Percentiles rank a stretch among this genome's conserved stretches.
These are phyloP conservation scores for Excoecaria agallocha DNA, from an alignment of 345 rosid species.

Conservation along the genomic window DNA sequence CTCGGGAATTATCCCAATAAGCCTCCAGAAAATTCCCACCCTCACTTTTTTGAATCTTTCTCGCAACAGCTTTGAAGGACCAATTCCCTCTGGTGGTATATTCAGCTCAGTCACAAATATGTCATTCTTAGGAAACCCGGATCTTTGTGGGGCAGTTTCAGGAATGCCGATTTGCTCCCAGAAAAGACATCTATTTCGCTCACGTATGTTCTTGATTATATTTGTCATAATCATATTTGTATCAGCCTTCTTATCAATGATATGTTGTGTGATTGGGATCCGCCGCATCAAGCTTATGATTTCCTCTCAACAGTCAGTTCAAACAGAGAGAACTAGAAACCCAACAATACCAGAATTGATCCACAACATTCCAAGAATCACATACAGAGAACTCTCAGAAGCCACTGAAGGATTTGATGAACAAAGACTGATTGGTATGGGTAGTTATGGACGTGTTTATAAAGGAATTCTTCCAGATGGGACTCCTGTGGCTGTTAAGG, in stretches of 20 bases:
- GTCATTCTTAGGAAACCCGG: slow-evolving; percentile 44
- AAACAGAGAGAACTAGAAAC: slow-evolving; percentile 13
- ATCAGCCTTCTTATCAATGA: slow-evolving; percentile 26
- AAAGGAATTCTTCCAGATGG: slow-evolving; percentile 52
- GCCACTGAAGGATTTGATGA: slow-evolving; percentile 49
- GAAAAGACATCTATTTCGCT: slow-evolving; percentile 29
- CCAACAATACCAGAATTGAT: slow-evolving; percentile 27
- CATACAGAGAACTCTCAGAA: slow-evolving; percentile 47
- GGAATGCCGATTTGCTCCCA: slow-evolving; percentile 30
- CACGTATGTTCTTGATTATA: slow-evolving; percentile 30
- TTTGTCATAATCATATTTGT: slow-evolving; percentile 24
- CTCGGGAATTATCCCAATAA: slow-evolving; percentile 43
- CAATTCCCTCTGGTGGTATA: slow-evolving; percentile 47
- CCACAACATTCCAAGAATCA: slow-evolving; percentile 47
- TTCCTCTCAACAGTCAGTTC: slow-evolving; percentile 23
- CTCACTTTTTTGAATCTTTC: slow-evolving; percentile 51
- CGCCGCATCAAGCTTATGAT: slow-evolving; percentile 21
- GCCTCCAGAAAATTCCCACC: slow-evolving; percentile 37
- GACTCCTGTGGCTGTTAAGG: slow-evolving; percentile 48
- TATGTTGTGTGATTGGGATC: slow-evolving; percentile 34
- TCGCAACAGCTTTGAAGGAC: slow-evolving; percentile 43
- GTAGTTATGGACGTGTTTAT: slow-evolving; percentile 49
- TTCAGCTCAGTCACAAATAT: slow-evolving; percentile 32
- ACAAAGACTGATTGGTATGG: slow-evolving; percentile 42
- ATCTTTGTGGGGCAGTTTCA: slow-evolving; percentile 37